Evolutionary conservation across 1,284 basidiomycete genomes (phyloP), one percentile per base, ranked within the genome.

Genomic region (Cystobasidiaceae sp.): DNA sequence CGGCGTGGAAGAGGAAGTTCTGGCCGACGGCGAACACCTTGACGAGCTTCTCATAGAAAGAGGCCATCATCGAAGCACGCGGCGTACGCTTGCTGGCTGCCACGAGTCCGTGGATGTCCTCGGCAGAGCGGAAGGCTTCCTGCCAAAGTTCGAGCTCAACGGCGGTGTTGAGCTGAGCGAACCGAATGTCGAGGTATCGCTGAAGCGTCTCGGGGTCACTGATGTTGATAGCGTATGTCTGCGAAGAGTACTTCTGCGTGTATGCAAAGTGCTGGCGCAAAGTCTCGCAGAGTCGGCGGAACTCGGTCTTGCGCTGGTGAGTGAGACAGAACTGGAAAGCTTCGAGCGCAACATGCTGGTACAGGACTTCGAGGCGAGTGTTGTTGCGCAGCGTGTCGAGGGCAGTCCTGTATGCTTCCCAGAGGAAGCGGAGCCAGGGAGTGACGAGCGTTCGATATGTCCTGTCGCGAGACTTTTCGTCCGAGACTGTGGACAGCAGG

Each of bases 71-170:
- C 9, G 34, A 44, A 17, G 64, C 64, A 79, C 96, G 96, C 32
- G 32, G 89, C 85, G 70, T 77, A 75, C 60, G 79, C 78, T 68
- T 75, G 69, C 75, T 77, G 84, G 93, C 86, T 27, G 87, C 90
- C 71, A 98, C 85, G 50, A 99, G 83, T 74, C 93, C 93, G 80
- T 98, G 94, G 44, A 98, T 90, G 77, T 99, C 96, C 78, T 98
- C 94, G 67, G 97, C 91, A 46, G 91, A 93, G 67, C 96, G 89
- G 85, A 97, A 99, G 4, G 93, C 94, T 78, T 98, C 94, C 77
- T 97, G 94, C 96, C 94, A 99, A 51, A 98, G 84, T 80, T 99
- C 96, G 69, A 99, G 87, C 78, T 97, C 92, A 69, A 97, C 93
- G 7, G 93, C 93, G n/a, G 91, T 89, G 76, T 94, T 93, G 70